Base-by-base conservation (phyloP, 2,329 filamentous ascomycete genomes). In the Drechmeria coniospora region DNA sequence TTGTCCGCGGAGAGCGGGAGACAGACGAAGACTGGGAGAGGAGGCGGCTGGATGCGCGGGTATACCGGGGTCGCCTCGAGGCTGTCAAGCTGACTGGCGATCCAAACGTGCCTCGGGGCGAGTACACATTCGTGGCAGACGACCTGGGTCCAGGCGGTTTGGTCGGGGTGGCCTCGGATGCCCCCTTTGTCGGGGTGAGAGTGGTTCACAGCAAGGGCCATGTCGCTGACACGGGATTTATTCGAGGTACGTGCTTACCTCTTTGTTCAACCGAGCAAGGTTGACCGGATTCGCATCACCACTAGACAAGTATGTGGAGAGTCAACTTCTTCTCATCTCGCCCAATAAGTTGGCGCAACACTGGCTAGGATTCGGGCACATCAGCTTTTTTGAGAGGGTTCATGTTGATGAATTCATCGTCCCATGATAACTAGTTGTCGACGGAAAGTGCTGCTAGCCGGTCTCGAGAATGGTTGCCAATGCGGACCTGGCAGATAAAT, bases 1-100 rank as follows among this genome's bases (percentile, higher is more conserved):
- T 69, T 2, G 37, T 50, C 5, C 56, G 53, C 25, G 30, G 37
- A 7, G 44, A 52, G 1, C 42, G 40, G 9, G 65, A 75, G 39
- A 53, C 54, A 5, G 50, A 59, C 11, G 50, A 54, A 8, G 53
- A 52, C n/a, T 69, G 59, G 47, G 43, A 59, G 19, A 40, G 44
- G 20, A 56, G 65, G 12, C 58, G 59, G 26, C 43, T 49, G 2
- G 54, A 62, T 10, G 57, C 59, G 15, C 53, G 56, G 10, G 56
- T 70, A 1, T 72, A 79, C 38, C 61, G 59, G 9, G 82, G 83
- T 4, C 63, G 73, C 2, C 51, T 95, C 4, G 74, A 86, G 48
- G 87, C 79, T 0, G 74, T 94, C 44, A 95, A 95, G 49, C 57
- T 98, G 19, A 95, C 87, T 0, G 87, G 87, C 1, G 87, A 98